Evolutionary conservation across 1,284 basidiomycete species (phyloP).

Genomic region (Coniferiporia sulphurascens): DNA sequence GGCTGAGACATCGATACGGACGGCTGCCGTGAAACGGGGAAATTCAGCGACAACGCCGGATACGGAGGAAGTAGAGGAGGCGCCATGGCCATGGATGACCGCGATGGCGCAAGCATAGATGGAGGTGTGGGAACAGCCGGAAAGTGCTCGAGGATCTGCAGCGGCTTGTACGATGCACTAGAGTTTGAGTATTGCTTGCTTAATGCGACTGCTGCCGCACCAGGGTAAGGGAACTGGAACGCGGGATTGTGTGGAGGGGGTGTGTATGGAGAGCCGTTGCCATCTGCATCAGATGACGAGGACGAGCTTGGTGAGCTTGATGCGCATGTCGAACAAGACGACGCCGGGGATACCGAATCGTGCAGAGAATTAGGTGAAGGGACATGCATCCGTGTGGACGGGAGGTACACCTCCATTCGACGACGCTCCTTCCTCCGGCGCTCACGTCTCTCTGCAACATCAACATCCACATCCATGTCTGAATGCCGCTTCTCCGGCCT

Average conservation of each 20-base stretch:
- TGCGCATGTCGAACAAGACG: not conserved
- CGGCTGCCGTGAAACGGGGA: not conserved
- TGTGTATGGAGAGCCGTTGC: not conserved
- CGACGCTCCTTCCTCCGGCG: not conserved
- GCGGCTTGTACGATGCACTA: not conserved
- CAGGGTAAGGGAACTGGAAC: too few relatives aligned
- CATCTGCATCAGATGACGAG: constrained; percentile 5
- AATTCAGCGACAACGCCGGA: not conserved
- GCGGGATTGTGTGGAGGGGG: not conserved
- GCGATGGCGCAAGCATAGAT: not conserved
- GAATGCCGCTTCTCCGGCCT: constrained; percentile 4
- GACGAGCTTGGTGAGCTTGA: not conserved
- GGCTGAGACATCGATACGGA: not conserved
- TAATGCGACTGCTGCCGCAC: too few relatives aligned
- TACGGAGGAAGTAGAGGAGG: constrained; percentile 3
- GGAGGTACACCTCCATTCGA: not conserved
- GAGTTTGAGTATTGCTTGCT: constrained; percentile 2
- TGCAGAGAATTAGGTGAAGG: too few relatives aligned
- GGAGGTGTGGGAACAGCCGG: constrained; percentile 1
- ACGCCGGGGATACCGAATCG: constrained; percentile 1
- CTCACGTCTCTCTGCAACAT: not conserved
- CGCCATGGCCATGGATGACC: not conserved
- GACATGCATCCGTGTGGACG: not conserved
- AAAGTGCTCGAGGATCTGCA: constrained; percentile 5
- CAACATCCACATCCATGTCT: constrained; percentile 8